These are phyloP conservation scores for Fusarium heterosporum DNA, from an alignment of 2,329 filamentous ascomycete species.

Conservation along the genomic window DNA sequence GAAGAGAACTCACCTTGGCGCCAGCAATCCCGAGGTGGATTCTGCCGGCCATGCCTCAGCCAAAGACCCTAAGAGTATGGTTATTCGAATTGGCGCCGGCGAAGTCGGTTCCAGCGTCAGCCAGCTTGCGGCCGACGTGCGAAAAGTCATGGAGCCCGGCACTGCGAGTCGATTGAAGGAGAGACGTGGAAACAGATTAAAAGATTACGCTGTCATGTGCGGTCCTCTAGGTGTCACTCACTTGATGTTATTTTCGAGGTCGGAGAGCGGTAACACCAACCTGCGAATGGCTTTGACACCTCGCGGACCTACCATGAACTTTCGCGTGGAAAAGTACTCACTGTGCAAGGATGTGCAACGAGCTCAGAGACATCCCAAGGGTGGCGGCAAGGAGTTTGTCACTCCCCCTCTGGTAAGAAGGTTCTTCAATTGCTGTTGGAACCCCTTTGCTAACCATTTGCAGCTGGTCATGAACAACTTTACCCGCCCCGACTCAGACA, in stretches of 20 bases:
- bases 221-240: slow-evolving; percentile 94
- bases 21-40: slow-evolving; percentile 69
- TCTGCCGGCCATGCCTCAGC: slow-evolving; percentile 70
- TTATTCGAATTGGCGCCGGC: slow-evolving; percentile 94
- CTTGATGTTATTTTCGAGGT: slow-evolving; percentile 91
- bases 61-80: slow-evolving; percentile 92
- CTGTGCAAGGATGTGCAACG: slow-evolving; percentile 90
- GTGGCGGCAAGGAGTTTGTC: slow-evolving; percentile 85
- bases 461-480: slow-evolving; percentile 99
- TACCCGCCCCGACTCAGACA: slow-evolving; percentile 70
- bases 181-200: slow-evolving; percentile 85
- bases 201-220: slow-evolving; percentile 95
- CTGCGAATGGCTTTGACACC: slow-evolving; percentile 88
- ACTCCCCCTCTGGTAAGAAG: slow-evolving; percentile 79
- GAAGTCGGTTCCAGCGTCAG: slow-evolving; percentile 92
- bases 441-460: slow-evolving; percentile 43
- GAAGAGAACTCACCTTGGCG: slow-evolving; percentile 86
- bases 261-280: slow-evolving; percentile 90
- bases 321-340: slow-evolving; percentile 94
- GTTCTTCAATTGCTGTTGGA: background rate
- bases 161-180: slow-evolving; percentile 92
- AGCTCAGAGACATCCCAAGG: slow-evolving; percentile 84
- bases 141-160: slow-evolving; percentile 94
- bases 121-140: slow-evolving; percentile 91
- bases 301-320: slow-evolving; percentile 91